Evolutionary conservation across 192 early-diverging fungal genomes (phyloP).

Genomic region (Podila minutissima): DNA sequence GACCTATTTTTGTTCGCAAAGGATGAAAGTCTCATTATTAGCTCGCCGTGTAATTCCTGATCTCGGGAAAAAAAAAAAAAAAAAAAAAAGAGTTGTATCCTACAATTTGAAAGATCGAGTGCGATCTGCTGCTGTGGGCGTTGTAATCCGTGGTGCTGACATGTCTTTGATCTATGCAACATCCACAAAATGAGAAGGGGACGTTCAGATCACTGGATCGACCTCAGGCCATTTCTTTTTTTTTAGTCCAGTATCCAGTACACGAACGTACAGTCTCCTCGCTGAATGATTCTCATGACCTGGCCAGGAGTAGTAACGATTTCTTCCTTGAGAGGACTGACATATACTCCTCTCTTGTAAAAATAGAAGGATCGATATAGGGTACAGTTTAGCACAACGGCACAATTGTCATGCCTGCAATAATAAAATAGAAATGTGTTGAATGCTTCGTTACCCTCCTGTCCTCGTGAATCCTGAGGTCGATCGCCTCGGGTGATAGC

Average conservation of each 20-base stretch:
- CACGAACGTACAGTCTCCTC: constrained; percentile 72
- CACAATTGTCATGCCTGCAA: neutral
- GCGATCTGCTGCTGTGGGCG: constrained; percentile 88
- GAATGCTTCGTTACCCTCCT: constrained; percentile 27
- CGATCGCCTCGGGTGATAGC: constrained; percentile 80
- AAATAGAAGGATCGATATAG: neutral
- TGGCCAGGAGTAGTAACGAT: constrained; percentile 75
- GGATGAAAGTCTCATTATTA: constrained; percentile 10
- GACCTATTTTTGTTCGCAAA: constrained; percentile 6
- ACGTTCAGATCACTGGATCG: neutral
- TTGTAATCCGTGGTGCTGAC: constrained; percentile 94
- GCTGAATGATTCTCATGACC: constrained; percentile 78
- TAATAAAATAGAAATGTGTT: neutral
- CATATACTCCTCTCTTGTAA: constrained; percentile 74
- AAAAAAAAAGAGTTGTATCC: neutral
- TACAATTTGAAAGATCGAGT: constrained; percentile 96
- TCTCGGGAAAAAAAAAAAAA: neutral
- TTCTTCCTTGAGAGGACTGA: constrained; percentile 76
- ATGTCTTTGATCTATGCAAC: constrained; percentile 72
- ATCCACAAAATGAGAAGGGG: neutral
- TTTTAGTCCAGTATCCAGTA: neutral
- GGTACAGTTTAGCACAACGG: no score
- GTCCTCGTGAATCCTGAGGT: constrained; percentile 91
- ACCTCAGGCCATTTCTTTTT: neutral
- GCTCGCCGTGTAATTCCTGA: constrained; percentile 18